Percentiles rank a stretch among this genome's conserved stretches.
Evolutionary conservation across 176 grass and related monocot genomes (phyloP).

Genomic region (Oryza punctata): DNA sequence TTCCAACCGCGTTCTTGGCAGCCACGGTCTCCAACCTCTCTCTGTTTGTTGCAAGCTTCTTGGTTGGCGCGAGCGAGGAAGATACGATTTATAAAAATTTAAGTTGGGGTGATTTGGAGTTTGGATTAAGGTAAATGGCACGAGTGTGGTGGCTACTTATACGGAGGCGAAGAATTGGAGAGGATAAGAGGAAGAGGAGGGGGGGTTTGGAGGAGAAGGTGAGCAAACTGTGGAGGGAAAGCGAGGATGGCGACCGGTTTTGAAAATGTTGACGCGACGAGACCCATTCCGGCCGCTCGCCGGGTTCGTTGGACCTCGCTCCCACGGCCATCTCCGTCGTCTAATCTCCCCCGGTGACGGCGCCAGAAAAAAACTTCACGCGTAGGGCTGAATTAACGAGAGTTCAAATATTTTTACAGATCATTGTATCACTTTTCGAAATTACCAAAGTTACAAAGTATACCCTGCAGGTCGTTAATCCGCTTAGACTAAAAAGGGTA

Average conservation of each 20-base stretch:
- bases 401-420: no score
- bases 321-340: slow-evolving; percentile 34
- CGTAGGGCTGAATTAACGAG: no score
- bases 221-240: slow-evolving; percentile 48
- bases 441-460: not conserved
- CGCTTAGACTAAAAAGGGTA: no score
- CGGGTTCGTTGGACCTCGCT: slow-evolving; percentile 26
- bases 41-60: not conserved
- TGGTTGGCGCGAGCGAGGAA: not conserved
- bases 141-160: slow-evolving; percentile 47
- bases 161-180: slow-evolving; percentile 14
- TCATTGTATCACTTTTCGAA: no score
- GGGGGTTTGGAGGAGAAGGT: slow-evolving; percentile 42
- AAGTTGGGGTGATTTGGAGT: not conserved
- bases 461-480: no score
- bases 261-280: slow-evolving; percentile 43
- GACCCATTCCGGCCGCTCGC: not conserved
- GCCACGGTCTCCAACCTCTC: not conserved
- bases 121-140: slow-evolving; percentile 30
- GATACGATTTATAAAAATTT: not conserved
- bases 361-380: no score
- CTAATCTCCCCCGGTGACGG: slow-evolving; percentile 10
- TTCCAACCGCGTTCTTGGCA: no score
- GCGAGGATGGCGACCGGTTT: slow-evolving; percentile 54
- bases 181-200: slow-evolving; percentile 39